Evolutionary conservation across 768 basidiomycete genomes (phyloP), one percentile per base, ranked within the genome.

Genomic region (Amanita phalloides): DNA sequence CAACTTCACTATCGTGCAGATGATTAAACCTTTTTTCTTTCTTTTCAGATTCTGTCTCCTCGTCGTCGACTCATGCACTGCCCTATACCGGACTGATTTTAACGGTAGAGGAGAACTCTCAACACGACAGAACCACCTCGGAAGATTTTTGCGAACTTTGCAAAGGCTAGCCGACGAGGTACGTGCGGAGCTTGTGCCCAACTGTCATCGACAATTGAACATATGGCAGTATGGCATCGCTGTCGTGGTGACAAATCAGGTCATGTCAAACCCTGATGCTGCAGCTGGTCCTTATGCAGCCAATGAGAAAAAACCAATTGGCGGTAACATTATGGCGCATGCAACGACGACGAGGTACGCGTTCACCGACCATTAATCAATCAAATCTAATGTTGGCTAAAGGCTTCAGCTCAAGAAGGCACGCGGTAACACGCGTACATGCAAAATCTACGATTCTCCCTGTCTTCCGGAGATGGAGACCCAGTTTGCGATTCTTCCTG

Each of bases 301-400:
- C 3, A 91, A 96, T 60, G 88, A 92, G 69, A 95, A 96, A 76
- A 99, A 99, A 68, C 96, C 96, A 13, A 95, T 99, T 50, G 96
- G 96, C 43, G 95, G 95, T 21, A 99, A 99, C 66, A 99, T 99
- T 61, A 86, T 99, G 79, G 96, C 96, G 1, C 96, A 99, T 70
- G 96, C 96, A 6, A 94, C 93, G 1, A 98, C 96, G 14, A 98
- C 95, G 43, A 82, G 95, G 91, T 90, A 57, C 45, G 74, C 57
- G 17, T 32, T 49, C 17, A 13, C 35, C 10, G 6, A 23, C 6
- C 9, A 11, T 35, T 33, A 37, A 48, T 55, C 28, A 43, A 46
- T 47, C 48, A n/a, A 53, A 38, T 28, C 46, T 45, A 28, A 33
- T 53, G 35, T 55, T 45, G 33, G 33, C 13, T 26, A 33, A 57